Conservation (phyloP, 2,329 filamentous ascomycete genomes). For the Aspergillus pseudotamarii region DNA sequence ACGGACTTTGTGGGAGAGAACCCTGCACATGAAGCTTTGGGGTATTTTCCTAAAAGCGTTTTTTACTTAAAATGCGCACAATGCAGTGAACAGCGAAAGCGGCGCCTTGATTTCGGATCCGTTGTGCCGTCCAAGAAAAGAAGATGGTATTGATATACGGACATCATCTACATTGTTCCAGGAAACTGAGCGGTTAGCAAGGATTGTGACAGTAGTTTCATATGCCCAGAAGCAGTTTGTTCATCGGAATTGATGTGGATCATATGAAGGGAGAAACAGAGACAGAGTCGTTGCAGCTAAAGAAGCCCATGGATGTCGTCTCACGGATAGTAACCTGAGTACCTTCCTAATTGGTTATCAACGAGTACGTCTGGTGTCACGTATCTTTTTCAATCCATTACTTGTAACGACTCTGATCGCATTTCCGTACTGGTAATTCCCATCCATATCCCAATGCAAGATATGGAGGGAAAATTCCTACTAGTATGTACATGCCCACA, state of each 20-base stretch:
- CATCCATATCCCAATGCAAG: neutral
- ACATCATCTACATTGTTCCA: neutral
- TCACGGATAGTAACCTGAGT: neutral
- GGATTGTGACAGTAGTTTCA: neutral
- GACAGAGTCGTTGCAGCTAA: neutral
- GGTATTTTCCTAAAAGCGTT: conserved; percentile 47
- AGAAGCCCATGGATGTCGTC: neutral
- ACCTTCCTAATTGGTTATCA: neutral
- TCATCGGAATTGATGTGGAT: neutral
- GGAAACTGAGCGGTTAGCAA: neutral
- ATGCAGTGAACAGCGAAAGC: conserved; percentile 4
- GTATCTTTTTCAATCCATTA: neutral
- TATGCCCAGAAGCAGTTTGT: neutral
- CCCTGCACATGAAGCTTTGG: conserved; percentile 55
- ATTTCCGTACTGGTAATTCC: neutral
- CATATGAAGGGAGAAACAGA: neutral
- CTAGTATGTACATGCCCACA: neutral
- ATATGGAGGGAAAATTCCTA: neutral
- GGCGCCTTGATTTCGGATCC: neutral
- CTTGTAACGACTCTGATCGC: neutral
- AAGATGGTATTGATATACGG: neutral
- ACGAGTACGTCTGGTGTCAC: neutral
- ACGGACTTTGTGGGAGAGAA: conserved; percentile 53
- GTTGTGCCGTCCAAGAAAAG: neutral
- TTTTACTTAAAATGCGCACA: conserved; percentile 49